These are phyloP conservation scores for Candida arabinofermentans DNA, from an alignment of 805 yeast species.

Conservation along the genomic window DNA sequence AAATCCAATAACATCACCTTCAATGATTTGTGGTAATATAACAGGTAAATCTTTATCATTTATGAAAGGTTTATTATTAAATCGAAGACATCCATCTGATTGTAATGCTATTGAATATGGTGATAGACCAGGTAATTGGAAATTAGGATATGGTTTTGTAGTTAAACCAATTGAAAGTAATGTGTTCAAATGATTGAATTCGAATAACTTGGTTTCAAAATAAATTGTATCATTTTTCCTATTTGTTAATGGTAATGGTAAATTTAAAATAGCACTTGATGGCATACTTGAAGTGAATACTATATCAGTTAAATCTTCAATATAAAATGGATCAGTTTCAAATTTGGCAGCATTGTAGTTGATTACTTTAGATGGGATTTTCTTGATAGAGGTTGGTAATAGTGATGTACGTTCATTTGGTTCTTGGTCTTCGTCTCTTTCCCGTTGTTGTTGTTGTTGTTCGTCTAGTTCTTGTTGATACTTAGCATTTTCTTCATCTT, in stretches of 20 bases:
- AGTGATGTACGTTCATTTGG: slow-evolving; percentile 17
- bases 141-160: slow-evolving; percentile 71
- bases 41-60: slow-evolving; percentile 38
- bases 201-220: slow-evolving; percentile 57
- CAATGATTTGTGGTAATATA: slow-evolving; percentile 47
- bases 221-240: slow-evolving; percentile 51
- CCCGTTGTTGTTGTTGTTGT: background rate
- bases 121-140: slow-evolving; percentile 70
- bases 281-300: slow-evolving; percentile 21
- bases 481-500: slow-evolving; percentile 12
- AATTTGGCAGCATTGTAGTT: slow-evolving; percentile 15
- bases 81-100: slow-evolving; percentile 64
- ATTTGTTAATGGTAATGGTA: slow-evolving; percentile 33
- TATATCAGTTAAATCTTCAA: slow-evolving; percentile 33
- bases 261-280: slow-evolving; percentile 26
- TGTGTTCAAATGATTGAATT: slow-evolving; percentile 38
- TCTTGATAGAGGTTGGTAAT: slow-evolving; percentile 11
- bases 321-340: slow-evolving; percentile 21
- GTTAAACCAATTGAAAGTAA: slow-evolving; percentile 63
- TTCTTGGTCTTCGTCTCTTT: too few species aligned
- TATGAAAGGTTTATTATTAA: slow-evolving; percentile 56
- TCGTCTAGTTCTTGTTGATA: background rate
- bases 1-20: slow-evolving; percentile 53
- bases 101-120: slow-evolving; percentile 71
- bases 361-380: background rate